A percentile compares a stretch with the other conserved stretches of the same genome.
Evolutionary conservation across 208 protist species (phyloP).

Genomic region (Trichomonas gallinae): DNA sequence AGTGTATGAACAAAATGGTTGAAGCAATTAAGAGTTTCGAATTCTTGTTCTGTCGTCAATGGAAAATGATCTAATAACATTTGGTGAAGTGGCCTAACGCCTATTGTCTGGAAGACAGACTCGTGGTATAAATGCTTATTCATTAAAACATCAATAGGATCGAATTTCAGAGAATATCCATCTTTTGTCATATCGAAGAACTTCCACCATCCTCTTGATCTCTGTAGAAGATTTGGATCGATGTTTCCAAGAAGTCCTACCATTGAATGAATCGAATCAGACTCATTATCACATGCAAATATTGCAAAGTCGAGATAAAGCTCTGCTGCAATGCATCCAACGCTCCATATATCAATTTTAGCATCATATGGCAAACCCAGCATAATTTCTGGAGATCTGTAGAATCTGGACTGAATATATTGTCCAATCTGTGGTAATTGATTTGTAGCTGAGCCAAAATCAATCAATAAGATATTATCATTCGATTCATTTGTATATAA

Average conservation of each 20-base stretch:
- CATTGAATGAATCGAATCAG: not conserved
- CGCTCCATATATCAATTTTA: not conserved
- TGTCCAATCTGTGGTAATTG: not conserved
- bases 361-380: not conserved
- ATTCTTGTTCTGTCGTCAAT: not conserved
- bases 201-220: not conserved
- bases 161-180: not conserved
- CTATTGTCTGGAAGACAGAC: not conserved
- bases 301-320: not conserved
- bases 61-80: not conserved
- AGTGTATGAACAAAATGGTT: constrained; percentile 30
- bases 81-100: not conserved
- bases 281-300: not conserved
- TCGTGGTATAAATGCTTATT: not conserved
- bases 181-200: not conserved
- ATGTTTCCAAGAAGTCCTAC: not conserved
- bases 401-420: constrained; percentile 13
- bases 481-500: not conserved
- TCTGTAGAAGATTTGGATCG: not conserved
- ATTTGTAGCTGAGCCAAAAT: constrained; percentile 38
- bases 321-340: not conserved
- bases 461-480: constrained; percentile 38
- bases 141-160: not conserved
- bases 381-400: not conserved
- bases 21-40: not conserved